Evolutionary conservation across 768 basidiomycete species (phyloP), one percentile per base, ranked within the genome.

Genomic region (Infundibulicybe gibba): DNA sequence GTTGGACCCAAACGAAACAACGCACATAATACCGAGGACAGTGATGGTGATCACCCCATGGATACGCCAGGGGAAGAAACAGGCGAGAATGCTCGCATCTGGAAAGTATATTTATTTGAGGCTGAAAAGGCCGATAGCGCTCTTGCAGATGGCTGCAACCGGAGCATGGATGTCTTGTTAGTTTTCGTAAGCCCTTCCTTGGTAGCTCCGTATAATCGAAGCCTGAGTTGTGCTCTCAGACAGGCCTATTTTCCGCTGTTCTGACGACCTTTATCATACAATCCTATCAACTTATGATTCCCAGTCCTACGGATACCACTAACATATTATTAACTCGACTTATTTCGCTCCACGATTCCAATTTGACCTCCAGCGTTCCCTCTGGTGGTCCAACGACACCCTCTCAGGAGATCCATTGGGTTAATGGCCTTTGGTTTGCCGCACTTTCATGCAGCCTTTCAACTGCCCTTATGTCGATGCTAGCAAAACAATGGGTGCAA

Each of bases 351-450:
- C 59, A 67, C 41, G 40, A 55, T 49, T 49, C 54, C 51, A 25
- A 25, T 8, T 8, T 8, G 25, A 25, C 25, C 25, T 17, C 38
- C 8, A 49, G 57, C 41, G 32, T 48, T 41, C 9, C 45, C 32
- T 20, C 44, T 3, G 35, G 11, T 16, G 21, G 31, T 0, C 14
- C 12, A n/a, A 37, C 48, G 14, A 53, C 62, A 13, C 53, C 60
- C 0, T 34, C 47, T 10, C 25, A 16, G 11, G 60, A 68, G 32
- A 61, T 70, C 15, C 61, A 52, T 20, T 70, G 67, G 63, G 71
- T 74, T 2, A 75, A 74, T 45, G 72, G 72, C 2, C 61, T 74
- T 8, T 75, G 74, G 74, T 74, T 75, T 50, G 64, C 69, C 12
- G 69, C 70, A 13, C 57, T 74, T 19, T 58, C 68, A 4, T 72